Percentiles rank a stretch among this genome's conserved stretches.
Conservation (phyloP, 805 yeast genomes). For the Wickerhamomyces canadensis region DNA sequence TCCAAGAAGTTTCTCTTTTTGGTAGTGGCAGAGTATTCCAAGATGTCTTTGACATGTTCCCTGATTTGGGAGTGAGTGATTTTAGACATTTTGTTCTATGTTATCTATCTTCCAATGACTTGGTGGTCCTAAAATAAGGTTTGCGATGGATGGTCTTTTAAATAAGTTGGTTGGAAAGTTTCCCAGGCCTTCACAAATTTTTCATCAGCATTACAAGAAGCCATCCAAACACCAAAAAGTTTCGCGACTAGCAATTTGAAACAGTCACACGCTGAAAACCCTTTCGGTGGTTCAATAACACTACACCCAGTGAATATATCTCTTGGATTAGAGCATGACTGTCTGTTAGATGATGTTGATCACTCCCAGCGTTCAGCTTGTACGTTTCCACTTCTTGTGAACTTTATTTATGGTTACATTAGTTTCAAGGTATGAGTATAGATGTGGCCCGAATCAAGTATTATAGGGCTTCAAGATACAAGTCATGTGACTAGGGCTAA, state of each 20-base stretch:
- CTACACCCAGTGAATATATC: too few relatives aligned
- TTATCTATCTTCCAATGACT: constrained; percentile 73
- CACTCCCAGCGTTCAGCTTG: too few relatives aligned
- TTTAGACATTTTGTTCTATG: constrained; percentile 63
- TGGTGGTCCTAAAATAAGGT: constrained; percentile 43
- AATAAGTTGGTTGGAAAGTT: background rate
- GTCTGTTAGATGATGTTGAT: too few relatives aligned
- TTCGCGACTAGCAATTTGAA: background rate
- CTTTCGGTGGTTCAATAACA: too few relatives aligned
- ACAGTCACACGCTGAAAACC: background rate
- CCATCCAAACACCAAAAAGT: constrained; percentile 3
- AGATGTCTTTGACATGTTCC: constrained; percentile 89
- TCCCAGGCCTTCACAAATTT: constrained; percentile 1
- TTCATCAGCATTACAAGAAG: background rate
- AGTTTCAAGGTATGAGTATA: too few relatives aligned
- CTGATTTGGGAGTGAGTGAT: constrained; percentile 90
- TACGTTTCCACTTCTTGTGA: too few relatives aligned
- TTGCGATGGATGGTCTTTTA: constrained; percentile 35
- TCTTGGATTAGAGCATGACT: too few relatives aligned
- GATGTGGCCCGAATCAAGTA: too few relatives aligned
- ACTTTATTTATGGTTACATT: too few relatives aligned
- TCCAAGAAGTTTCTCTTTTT: constrained; percentile 99
- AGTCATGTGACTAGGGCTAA: too few relatives aligned
- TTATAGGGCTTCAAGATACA: too few relatives aligned
- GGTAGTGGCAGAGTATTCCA: constrained; percentile 86